Base-by-base conservation (phyloP, 148 eudicot genomes). In the Mesembryanthemum crystallinum region DNA sequence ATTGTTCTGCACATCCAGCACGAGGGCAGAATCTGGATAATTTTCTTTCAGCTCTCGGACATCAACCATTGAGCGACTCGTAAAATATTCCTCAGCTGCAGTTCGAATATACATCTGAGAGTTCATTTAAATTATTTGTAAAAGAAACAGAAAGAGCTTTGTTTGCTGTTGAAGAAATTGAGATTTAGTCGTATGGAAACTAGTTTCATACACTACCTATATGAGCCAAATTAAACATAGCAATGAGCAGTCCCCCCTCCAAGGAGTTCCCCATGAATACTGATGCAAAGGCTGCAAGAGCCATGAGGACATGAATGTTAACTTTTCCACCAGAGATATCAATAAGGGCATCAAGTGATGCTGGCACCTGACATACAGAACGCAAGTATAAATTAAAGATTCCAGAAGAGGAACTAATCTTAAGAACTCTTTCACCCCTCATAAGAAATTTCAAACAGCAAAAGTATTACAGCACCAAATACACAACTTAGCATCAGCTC, bases 251-350 rank as follows among this genome's bases (percentile, higher is more conserved):
- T 60, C 97, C 98, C 61, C 98, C 98, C 86, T 95, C 98, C 80
- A 92, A 80, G 57, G 91, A 65, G 78, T 95, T 95, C 79, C 98
- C 97, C 98, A 92, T 92, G 69, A 95, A 89, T 43, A 83, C 84
- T 0, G 98, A 92, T 75, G 98, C 97, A 82, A 95, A 90, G 70
- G 91, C 98, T 32, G 98, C 98, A 76, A 92, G 89, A 63, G 98
- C 96, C 98, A 95, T 95, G 49, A 95, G 94, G 52, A 95, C 98
- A 80, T 95, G 97, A 82, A 95, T 95, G 83, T 95, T 95, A n/a
- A 95, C 93, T 82, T 86, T 95, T 33, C 98, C 98, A 60, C 96
- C 98, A 67, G 85, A 52, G 54, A 95, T 85, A 83, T 95, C 98
- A 71, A 90, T 69, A 42, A 89, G 85, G 51, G 97, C 96, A 78